A percentile compares a stretch with the other conserved stretches of the same genome.
phyloP scores from a whole-genome alignment of 108 stramenopile genomes.

The Fragilariopsis cylindrus region DNA sequence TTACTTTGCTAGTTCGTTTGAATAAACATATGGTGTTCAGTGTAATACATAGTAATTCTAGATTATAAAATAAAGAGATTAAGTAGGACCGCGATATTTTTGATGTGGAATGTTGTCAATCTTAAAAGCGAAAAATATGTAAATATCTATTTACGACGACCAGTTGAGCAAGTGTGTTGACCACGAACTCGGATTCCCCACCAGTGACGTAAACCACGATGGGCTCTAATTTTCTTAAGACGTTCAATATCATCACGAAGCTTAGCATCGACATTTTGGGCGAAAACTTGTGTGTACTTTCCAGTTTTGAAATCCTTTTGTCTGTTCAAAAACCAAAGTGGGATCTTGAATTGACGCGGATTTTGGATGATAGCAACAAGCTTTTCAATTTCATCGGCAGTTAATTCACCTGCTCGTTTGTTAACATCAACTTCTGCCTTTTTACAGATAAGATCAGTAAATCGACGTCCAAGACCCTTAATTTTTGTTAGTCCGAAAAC shows the following conservation, averaged over 20 bases:
- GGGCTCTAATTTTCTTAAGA: conserved; percentile 97
- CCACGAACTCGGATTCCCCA: conserved; percentile 99
- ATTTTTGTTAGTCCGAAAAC: conserved; percentile 98
- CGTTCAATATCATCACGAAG: conserved; percentile 99
- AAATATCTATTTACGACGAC: conserved; percentile 69
- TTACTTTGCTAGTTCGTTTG: too few relatives aligned
- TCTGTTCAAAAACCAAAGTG: conserved; percentile 99
- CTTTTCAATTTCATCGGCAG: conserved; percentile 99
- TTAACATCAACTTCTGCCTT: conserved; percentile 99
- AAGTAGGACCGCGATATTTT: too few relatives aligned
- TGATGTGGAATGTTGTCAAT: too few relatives aligned
- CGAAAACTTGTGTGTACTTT: conserved; percentile 97
- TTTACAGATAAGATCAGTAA: conserved; percentile 99
- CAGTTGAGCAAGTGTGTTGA: conserved; percentile 99
- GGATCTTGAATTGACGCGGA: conserved; percentile 99
- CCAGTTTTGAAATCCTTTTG: conserved; percentile 99
- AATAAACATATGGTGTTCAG: too few relatives aligned
- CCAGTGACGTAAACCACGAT: conserved; percentile 99
- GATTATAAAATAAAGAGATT: too few relatives aligned
- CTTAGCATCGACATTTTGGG: conserved; percentile 96
- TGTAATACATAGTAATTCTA: too few relatives aligned
- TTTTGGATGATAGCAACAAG: conserved; percentile 98
- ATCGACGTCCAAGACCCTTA: conserved; percentile 98
- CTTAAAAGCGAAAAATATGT: too few relatives aligned
- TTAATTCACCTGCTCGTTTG: conserved; percentile 99